phyloP scores from a whole-genome alignment of 177 flowering plant genomes.

The Tripterygium wilfordii region DNA sequence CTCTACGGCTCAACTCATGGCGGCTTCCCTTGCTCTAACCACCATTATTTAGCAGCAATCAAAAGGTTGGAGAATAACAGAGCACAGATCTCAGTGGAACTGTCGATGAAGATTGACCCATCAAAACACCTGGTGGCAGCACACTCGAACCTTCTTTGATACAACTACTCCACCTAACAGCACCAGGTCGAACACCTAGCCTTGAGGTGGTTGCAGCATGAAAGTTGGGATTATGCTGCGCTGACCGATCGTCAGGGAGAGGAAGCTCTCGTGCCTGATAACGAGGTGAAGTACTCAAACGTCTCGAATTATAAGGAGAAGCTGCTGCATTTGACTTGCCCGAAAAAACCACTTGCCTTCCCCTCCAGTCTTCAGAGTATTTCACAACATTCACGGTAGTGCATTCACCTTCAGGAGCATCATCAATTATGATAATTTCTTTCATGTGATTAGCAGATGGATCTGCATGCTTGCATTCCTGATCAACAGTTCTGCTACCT shows the following conservation, averaged over 20 bases:
- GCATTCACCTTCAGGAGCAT: conserved; percentile 18
- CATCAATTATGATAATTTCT: conserved; percentile 29
- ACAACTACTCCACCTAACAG: conserved; percentile 27
- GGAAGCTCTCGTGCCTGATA: conserved; percentile 14
- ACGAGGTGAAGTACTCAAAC: conserved; percentile 9
- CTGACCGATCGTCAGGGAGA: conserved; percentile 7
- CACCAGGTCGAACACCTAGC: conserved; percentile 12
- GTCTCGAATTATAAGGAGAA: conserved; percentile 4
- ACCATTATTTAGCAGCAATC: conserved; percentile 10
- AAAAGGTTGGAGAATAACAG: conserved; percentile 26
- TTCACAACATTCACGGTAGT: conserved; percentile 2
- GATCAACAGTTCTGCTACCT: conserved; percentile 4
- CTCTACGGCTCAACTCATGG: not conserved
- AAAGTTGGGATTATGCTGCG: conserved; percentile 13
- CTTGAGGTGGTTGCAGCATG: conserved; percentile 13
- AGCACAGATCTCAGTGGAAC: conserved; percentile 19
- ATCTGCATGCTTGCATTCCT: conserved; percentile 4
- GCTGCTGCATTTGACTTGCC: conserved; percentile 9
- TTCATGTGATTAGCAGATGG: conserved; percentile 5
- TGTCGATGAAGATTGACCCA: conserved; percentile 19
- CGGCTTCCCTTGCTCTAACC: not conserved
- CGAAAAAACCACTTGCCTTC: conserved; percentile 5
- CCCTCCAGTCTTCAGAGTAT: conserved; percentile 11
- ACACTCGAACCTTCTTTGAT: conserved; percentile 22
- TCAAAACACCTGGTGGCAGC: conserved; percentile 15